These are phyloP conservation scores for Fragilaria crotonensis DNA, from an alignment of 108 stramenopile species.

Conservation along the genomic window DNA sequence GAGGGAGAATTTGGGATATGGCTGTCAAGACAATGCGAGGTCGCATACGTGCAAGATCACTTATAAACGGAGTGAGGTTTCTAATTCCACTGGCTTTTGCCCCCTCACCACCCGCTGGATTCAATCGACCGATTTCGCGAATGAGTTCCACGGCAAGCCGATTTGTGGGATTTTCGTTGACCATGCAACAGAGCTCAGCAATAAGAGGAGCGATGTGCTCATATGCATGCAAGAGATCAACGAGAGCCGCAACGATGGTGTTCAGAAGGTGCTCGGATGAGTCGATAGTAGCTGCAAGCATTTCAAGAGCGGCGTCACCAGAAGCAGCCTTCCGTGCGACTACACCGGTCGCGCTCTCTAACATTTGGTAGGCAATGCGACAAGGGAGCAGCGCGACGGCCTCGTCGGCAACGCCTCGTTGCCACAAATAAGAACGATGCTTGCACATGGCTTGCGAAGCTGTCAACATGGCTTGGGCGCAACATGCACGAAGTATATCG, in stretches of 20 bases:
- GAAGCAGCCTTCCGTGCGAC: constrained; percentile 54
- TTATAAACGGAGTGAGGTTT: constrained; percentile 72
- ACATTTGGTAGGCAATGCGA: constrained; percentile 77
- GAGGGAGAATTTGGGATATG: constrained; percentile 57
- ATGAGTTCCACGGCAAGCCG: constrained; percentile 56
- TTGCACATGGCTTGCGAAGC: constrained; percentile 55
- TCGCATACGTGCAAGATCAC: constrained; percentile 46
- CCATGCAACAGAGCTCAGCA: constrained; percentile 65
- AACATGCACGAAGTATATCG: constrained; percentile 30
- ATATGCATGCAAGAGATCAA: constrained; percentile 80
- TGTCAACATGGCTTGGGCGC: constrained; percentile 56
- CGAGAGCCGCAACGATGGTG: constrained; percentile 69
- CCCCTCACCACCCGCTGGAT: constrained; percentile 32
- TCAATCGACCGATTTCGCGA: constrained; percentile 66
- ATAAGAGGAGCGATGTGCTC: constrained; percentile 75
- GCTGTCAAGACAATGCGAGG: constrained; percentile 59
- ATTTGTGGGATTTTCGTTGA: constrained; percentile 35
- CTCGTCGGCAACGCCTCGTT: constrained; percentile 77
- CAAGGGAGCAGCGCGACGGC: constrained; percentile 61
- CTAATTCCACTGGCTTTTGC: constrained; percentile 71
- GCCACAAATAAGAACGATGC: constrained; percentile 56
- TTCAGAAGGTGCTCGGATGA: constrained; percentile 36
- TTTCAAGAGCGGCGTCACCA: constrained; percentile 55
- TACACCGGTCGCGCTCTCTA: constrained; percentile 65
- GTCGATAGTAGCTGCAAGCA: constrained; percentile 65